Base-by-base conservation (phyloP, 768 basidiomycete genomes). In the Omphalotus guepiniiformis region DNA sequence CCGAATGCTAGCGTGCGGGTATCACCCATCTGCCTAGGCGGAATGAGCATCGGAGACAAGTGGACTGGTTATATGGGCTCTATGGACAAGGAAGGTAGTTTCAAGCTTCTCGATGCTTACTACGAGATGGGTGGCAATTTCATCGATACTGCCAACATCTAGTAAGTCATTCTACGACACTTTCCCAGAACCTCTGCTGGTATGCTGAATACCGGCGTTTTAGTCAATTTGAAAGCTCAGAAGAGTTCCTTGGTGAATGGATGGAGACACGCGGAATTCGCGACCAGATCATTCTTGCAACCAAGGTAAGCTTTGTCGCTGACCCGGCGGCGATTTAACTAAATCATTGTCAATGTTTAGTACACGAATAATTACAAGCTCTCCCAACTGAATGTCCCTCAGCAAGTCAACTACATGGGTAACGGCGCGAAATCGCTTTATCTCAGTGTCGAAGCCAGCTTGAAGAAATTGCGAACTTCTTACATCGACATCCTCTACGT, bases 171-270 rank as follows among this genome's bases (percentile, higher is more conserved):
- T 7, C 26, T 42, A 21, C 12, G 15, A 13, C 13, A 11, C 23
- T 3, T n/a, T 25, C 25, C 37, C n/a, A 6, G 21, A 4, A 18
- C 6, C 18, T 12, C 13, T 29, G 16, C 6, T 30, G 30, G 13
- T 19, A 6, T 1, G n/a, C 37, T 37, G 7, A 37, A 18, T 39
- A 16, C 7, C 22, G 35, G 32, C 9, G 9, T 22, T 30, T 16
- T 30, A 68, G 68, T 39, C 69, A 73, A 52, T 60, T 72, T 42
- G 72, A 67, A 38, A 59, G 63, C 22, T 67, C 63, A 1, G 75
- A 77, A 53, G 56, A 60, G 49, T 71, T 73, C 49, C 67, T 78
- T 16, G 75, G 75, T 1, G 72, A 77, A 52, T 78, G 75, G 76
- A 66, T 69, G 42, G 64, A 69, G 41, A 51, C 58, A 43, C 58